Percentiles rank a stretch among this genome's conserved stretches.
These are phyloP conservation scores for Fistulinella prunicolor DNA, from an alignment of 768 basidiomycete species.

Conservation along the genomic window DNA sequence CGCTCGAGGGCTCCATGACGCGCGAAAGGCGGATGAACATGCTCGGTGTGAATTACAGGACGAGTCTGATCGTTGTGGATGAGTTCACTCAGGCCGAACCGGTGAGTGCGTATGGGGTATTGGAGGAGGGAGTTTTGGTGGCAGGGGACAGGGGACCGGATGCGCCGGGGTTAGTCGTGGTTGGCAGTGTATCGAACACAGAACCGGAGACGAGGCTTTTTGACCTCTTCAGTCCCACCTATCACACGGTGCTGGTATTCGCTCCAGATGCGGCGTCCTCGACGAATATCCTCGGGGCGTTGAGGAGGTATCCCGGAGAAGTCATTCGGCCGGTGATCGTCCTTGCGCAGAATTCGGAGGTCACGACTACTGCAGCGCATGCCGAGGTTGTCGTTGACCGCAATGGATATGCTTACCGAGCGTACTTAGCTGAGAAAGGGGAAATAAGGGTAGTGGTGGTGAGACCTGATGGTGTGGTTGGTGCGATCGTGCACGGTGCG, in stretches of 20 bases:
- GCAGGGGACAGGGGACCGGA: conserved; percentile 49
- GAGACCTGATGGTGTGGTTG: conserved; percentile 47
- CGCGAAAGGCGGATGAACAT: conserved; percentile 15
- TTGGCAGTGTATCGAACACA: conserved; percentile 1
- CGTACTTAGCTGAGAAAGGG: conserved; percentile 33
- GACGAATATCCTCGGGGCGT: conserved; percentile 6
- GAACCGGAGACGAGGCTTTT: conserved; percentile 18
- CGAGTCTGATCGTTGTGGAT: conserved; percentile 36
- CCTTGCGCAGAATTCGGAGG: conserved; percentile 4
- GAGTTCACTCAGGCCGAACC: conserved; percentile 25
- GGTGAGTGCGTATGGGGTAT: conserved; percentile 10
- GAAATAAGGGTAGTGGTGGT: conserved; percentile 36
- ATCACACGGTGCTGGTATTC: conserved; percentile 34
- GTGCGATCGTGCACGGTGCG: conserved; percentile 24
- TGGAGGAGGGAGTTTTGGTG: conserved; percentile 27
- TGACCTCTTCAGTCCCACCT: conserved; percentile 18
- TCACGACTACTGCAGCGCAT: conserved; percentile 5
- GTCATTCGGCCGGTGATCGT: conserved; percentile 12
- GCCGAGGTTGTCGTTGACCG: conserved; percentile 37
- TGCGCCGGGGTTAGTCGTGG: conserved; percentile 32
- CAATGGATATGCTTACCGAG: conserved; percentile 37
- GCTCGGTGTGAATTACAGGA: conserved; percentile 36
- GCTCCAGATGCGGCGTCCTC: conserved; percentile 1
- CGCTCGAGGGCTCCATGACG: background rate
- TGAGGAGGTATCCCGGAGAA: conserved; percentile 5